Evolutionary conservation across 192 early-diverging fungal species (phyloP), one percentile per base, ranked within the genome.

Genomic region (Cetraspora pellucida): DNA sequence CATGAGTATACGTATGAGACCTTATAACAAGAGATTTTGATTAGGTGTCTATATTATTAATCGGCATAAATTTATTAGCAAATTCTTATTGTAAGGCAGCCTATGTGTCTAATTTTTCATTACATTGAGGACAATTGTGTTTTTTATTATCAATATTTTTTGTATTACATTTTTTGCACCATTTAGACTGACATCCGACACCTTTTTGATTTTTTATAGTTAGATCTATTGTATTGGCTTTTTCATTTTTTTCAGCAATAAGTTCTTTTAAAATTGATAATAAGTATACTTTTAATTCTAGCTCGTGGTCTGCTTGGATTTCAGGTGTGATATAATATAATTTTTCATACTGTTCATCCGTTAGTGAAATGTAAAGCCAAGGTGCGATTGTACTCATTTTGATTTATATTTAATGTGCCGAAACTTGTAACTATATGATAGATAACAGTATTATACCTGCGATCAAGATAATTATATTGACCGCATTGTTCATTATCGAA

Each of bases 311-410:
- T 23, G 44, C 2, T 68, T 68, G 66, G 43, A 68, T 68, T 47
- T 68, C 66, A 68, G 66, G 46, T 28, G 66, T 68, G 19, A 68
- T 9, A 44, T 49, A 7, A 49, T 46, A 68, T 46, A 68, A 44
- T 6, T 49, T 46, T 46, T 68, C 66, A 47, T 46, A 46, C 23
- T 68, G 66, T 68, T 10, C 44, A 7, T 9, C 16, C 9, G 4
- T 68, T 16, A 68, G n/a, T 23, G 31, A 46, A 46, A 9, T 43
- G 46, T 16, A 16, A 25, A 47, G 3, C 66, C 66, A 68, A 16
- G 66, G 66, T 46, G 3, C 19, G 6, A 46, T 43, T 17, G 66
- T 68, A 16, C 10, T 47, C 19, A 16, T 46, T 3, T 2, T 10
- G n/a, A 19, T 65, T 28, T 5, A 65, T 28, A 65, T 65, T 30